These are phyloP conservation scores for Zymoseptoria pseudotritici DNA, from an alignment of 2,329 filamentous ascomycete species.

Conservation along the genomic window DNA sequence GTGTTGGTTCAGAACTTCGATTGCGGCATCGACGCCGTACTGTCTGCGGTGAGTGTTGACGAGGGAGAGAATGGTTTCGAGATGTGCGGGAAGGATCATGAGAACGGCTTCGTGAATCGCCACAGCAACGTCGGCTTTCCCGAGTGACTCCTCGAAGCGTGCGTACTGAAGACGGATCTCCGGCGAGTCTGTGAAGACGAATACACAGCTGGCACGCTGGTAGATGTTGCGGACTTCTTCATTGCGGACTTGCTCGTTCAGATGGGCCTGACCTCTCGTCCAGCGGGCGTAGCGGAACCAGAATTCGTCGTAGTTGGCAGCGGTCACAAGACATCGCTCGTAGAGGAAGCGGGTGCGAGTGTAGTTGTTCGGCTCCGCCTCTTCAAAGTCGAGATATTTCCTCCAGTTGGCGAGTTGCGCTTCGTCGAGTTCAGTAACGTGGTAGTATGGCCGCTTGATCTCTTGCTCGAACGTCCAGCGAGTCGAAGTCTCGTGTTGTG, in stretches of 20 bases:
- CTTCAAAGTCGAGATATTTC: constrained; percentile 95
- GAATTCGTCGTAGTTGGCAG: constrained; percentile 93
- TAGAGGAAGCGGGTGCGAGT: constrained; percentile 74
- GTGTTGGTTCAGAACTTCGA: constrained; percentile 73
- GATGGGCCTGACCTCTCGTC: constrained; percentile 75
- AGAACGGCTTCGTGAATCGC: constrained; percentile 81
- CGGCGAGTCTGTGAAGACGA: constrained; percentile 78
- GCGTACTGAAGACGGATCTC: constrained; percentile 84
- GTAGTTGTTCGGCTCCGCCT: constrained; percentile 66
- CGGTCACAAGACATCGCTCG: constrained; percentile 86
- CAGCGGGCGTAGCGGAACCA: constrained; percentile 96
- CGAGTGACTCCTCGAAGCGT: constrained; percentile 84
- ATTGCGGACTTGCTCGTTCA: constrained; percentile 81
- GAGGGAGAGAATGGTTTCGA: constrained; percentile 82
- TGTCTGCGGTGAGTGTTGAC: constrained; percentile 82
- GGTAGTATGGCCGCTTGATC: constrained; percentile 94
- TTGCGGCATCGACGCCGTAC: constrained; percentile 72
- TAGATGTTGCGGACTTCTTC: constrained; percentile 82
- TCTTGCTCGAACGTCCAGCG: constrained; percentile 93
- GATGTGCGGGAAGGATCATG: constrained; percentile 65
- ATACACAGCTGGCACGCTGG: constrained; percentile 74
- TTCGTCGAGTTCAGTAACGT: constrained; percentile 86
- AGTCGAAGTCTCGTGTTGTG: constrained; percentile 81
- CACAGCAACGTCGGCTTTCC: constrained; percentile 66
- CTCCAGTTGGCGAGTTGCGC: constrained; percentile 82